Percentiles rank a stretch among this genome's conserved stretches.
Conservation (phyloP, 192 early-diverging fungal species). For the Backusella macrospora region DNA sequence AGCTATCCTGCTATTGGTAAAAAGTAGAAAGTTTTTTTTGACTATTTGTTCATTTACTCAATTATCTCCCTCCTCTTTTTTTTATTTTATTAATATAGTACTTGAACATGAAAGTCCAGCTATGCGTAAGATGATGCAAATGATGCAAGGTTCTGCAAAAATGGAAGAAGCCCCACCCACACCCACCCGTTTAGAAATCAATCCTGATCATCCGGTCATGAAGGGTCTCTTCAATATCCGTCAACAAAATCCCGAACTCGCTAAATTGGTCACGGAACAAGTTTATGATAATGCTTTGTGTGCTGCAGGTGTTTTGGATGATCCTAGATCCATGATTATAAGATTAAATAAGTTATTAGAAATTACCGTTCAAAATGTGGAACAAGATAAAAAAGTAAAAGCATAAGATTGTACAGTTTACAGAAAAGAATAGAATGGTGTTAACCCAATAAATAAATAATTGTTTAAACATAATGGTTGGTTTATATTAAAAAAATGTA, state of each 20-base stretch:
- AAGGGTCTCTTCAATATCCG: conserved; percentile 64
- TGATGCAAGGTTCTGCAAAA: conserved; percentile 62
- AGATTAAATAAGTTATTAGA: conserved; percentile 66
- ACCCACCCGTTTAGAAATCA: conserved; percentile 76
- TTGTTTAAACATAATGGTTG: too few species aligned
- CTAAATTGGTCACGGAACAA: conserved; percentile 70
- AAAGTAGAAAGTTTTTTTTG: too few species aligned
- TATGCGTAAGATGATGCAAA: conserved; percentile 67
- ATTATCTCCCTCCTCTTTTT: too few species aligned
- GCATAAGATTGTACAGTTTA: too few species aligned
- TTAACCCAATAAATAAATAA: too few species aligned
- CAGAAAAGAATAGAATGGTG: neutral
- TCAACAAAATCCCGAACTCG: conserved; percentile 60
- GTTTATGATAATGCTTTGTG: conserved; percentile 76
- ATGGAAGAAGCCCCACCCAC: conserved; percentile 56
- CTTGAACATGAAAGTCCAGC: conserved; percentile 75
- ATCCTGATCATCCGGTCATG: conserved; percentile 71
- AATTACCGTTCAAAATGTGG: conserved; percentile 37
- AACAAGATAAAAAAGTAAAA: conserved; percentile 36
- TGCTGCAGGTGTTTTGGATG: conserved; percentile 77
- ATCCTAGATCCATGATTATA: conserved; percentile 77
- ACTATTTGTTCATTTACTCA: neutral
- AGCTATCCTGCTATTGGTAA: conserved; percentile 70
- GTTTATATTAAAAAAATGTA: too few species aligned
- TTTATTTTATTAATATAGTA: conserved; percentile 45